phyloP scores from a whole-genome alignment of 371 early-diverging fungal genomes.

The Mucor sp. region DNA sequence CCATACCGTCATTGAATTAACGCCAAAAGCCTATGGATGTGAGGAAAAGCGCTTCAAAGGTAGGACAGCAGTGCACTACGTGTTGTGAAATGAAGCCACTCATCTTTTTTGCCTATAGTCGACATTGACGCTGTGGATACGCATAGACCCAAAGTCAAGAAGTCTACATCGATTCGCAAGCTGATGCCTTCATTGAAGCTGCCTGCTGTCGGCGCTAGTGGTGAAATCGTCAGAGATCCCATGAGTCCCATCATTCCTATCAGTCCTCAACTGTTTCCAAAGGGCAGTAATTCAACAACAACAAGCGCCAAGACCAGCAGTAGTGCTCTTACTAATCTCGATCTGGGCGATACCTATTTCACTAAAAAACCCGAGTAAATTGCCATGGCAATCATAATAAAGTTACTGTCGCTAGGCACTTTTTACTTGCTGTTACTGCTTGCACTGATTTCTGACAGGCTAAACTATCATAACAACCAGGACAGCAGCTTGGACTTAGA shows the following conservation, averaged over 20 bases:
- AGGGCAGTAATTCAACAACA: constrained; percentile 7
- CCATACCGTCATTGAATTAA: constrained; percentile 95
- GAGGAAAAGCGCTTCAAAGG: constrained; percentile 84
- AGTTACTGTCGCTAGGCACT: too few species aligned
- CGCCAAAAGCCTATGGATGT: constrained; percentile 96
- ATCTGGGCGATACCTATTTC: constrained; percentile 11
- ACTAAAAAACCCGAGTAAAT: too few species aligned
- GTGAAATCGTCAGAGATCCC: constrained; percentile 51
- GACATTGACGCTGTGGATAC: constrained; percentile 91
- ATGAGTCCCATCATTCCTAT: constrained; percentile 53
- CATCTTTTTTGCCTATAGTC: constrained; percentile 30
- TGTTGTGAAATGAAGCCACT: too few species aligned
- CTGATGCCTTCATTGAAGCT: constrained; percentile 14
- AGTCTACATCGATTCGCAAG: constrained; percentile 18
- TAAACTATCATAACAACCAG: too few species aligned
- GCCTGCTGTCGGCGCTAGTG: constrained; percentile 46
- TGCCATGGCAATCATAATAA: too few species aligned
- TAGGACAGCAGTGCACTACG: neutral
- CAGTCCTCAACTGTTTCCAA: constrained; percentile 44
- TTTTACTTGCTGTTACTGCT: too few species aligned
- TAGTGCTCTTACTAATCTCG: constrained; percentile 4
- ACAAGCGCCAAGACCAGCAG: neutral
- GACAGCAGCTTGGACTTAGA: too few species aligned
- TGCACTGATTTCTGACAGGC: too few species aligned
- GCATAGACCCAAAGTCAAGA: constrained; percentile 66